phyloP scores from a whole-genome alignment of 108 stramenopile genomes.

The Skeletonema grethae region DNA sequence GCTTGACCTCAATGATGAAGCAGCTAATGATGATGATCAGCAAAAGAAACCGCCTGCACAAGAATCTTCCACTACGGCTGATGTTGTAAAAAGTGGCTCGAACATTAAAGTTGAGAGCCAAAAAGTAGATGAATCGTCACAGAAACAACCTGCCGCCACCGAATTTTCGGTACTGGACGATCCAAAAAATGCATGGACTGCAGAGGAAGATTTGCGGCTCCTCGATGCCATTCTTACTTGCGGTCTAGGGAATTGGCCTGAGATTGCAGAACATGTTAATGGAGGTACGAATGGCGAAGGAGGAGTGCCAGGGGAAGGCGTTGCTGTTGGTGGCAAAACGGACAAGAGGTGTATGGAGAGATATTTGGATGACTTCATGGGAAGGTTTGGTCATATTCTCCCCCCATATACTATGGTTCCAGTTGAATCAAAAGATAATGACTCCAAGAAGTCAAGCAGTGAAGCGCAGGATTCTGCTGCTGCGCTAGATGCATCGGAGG shows the following conservation, averaged over 20 bases:
- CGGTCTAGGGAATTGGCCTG: constrained; percentile 89
- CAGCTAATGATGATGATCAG: not conserved
- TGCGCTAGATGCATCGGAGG: constrained; percentile 9
- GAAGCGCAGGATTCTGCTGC: constrained; percentile 10
- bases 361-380: constrained; percentile 88
- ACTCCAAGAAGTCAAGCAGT: constrained; percentile 4
- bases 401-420: constrained; percentile 76
- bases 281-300: constrained; percentile 53
- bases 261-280: constrained; percentile 81
- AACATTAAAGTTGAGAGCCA: constrained; percentile 1
- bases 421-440: constrained; percentile 6
- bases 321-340: constrained; percentile 55
- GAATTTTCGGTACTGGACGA: constrained; percentile 51
- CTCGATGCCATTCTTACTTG: constrained; percentile 80
- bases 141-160: constrained; percentile 4
- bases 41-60: not conserved
- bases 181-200: constrained; percentile 74
- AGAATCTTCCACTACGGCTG: not conserved
- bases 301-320: constrained; percentile 11
- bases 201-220: constrained; percentile 85
- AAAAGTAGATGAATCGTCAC: not conserved
- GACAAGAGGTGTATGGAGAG: constrained; percentile 91
- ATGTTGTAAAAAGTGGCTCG: not conserved
- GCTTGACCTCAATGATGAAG: not conserved
- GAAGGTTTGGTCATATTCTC: constrained; percentile 86